Base-by-base conservation (phyloP, 129 eudicot genomes). In the Centaurea solstitialis region DNA sequence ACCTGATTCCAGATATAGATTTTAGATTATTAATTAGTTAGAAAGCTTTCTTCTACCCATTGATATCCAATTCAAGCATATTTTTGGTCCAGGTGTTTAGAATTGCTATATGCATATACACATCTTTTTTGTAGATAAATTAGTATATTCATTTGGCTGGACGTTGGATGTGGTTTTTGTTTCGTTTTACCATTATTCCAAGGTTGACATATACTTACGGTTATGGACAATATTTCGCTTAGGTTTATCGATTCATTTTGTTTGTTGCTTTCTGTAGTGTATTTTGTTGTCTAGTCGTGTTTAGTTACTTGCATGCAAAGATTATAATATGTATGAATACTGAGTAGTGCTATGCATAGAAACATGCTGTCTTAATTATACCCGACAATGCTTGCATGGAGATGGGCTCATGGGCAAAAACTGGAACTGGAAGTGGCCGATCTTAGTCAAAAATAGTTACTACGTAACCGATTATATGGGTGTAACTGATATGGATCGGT, bases 1-100 rank as follows among this genome's bases (percentile, higher is more conserved):
- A 20, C 99, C 99, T 9, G 76, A 87, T n/a, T 92, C 97, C 5
- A 91, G 93, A 70, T 91, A 86, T 86, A 90, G 96, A 71, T 86
- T 79, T 81, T 90, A 87, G 87, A 66, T 73, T 70, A 57, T 17
- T 57, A 57, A 6, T 57, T 57, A 57, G 17, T 57, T 57, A 57
- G 9, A 57, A 57, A 57, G 22, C 9, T 17, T 17, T 57, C 65
- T 17, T 57, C 22, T 57, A 57, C 9, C 65, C 65, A 17, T 57
- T 57, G 65, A 57, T 33, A 5, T 53, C 18, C 21, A n/a, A 53
- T 53, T 53, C 62, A 62, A 20, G 68, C 1, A 5, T 22, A 21
- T 64, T 17, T 57, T 6, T 8, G n/a, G n/a, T n/a, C n/a, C n/a
- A n/a, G n/a, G n/a, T n/a, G n/a, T 53, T 26, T 64, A 20, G 28